Conservation (phyloP, 352 stramenopile genomes). For the Phytophthora boehmeriae region DNA sequence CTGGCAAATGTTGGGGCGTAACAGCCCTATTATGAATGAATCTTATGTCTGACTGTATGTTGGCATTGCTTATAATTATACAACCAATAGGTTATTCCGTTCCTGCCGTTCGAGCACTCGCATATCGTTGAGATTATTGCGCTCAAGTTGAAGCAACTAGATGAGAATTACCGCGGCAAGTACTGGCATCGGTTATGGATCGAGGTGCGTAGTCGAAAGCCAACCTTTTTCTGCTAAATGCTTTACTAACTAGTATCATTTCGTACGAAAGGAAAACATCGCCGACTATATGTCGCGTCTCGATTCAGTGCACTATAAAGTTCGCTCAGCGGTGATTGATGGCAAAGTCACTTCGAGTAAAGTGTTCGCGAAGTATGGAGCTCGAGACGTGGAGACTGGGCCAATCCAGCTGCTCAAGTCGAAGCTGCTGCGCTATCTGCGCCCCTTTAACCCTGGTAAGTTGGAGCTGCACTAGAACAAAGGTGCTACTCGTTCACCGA, state of each 20-base stretch:
- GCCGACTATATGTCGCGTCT: slow-evolving; percentile 72
- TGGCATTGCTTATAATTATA: background rate
- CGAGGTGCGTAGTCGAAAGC: slow-evolving; percentile 40
- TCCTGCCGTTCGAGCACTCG: slow-evolving; percentile 85
- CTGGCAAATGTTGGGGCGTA: background rate
- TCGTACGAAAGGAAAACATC: slow-evolving; percentile 43
- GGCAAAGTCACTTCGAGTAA: slow-evolving; percentile 59
- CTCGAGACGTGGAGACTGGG: slow-evolving; percentile 79
- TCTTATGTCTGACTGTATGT: too few relatives aligned
- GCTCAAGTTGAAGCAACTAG: slow-evolving; percentile 80
- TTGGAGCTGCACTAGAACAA: background rate
- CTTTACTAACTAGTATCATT: slow-evolving; percentile 1
- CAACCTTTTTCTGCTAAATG: background rate
- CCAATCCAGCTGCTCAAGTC: slow-evolving; percentile 84
- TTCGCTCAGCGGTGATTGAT: slow-evolving; percentile 54
- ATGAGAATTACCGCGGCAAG: slow-evolving; percentile 70
- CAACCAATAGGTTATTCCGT: slow-evolving; percentile 79
- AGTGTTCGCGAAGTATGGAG: slow-evolving; percentile 87
- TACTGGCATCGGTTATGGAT: slow-evolving; percentile 84
- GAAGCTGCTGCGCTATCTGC: slow-evolving; percentile 75
- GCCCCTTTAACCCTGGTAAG: slow-evolving; percentile 75
- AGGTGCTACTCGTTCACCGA: background rate
- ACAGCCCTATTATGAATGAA: too few relatives aligned
- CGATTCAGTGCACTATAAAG: slow-evolving; percentile 79
- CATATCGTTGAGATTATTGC: slow-evolving; percentile 85